A percentile compares a stretch with the other conserved stretches of the same genome.
These are phyloP conservation scores for Cunninghamia lanceolata DNA, from an alignment of 75 land plant genomes.

Conservation along the genomic window DNA sequence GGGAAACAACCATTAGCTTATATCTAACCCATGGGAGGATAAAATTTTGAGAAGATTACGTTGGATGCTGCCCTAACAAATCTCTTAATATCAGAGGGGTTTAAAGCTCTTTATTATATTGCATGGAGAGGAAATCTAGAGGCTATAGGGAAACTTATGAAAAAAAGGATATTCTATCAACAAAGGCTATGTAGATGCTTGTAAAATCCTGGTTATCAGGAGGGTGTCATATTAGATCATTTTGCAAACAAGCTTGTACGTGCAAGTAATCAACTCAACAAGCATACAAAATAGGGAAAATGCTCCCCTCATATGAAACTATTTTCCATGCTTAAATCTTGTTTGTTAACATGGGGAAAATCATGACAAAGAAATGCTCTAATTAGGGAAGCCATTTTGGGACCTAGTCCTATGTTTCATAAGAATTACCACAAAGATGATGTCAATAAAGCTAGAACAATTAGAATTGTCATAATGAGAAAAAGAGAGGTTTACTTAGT, in stretches of 20 bases:
- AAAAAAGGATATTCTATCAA: slow-evolving; percentile 58
- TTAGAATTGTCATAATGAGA: slow-evolving; percentile 51
- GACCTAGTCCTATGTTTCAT: slow-evolving; percentile 45
- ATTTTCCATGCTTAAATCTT: slow-evolving; percentile 43
- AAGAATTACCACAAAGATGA: slow-evolving; percentile 57
- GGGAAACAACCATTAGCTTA: slow-evolving; percentile 56
- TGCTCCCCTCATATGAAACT: slow-evolving; percentile 66
- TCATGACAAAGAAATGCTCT: slow-evolving; percentile 52
- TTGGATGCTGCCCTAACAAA: slow-evolving; percentile 63
- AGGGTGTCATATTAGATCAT: slow-evolving; percentile 56
- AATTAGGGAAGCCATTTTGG: slow-evolving; percentile 54
- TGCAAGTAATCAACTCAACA: slow-evolving; percentile 38
- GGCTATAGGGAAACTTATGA: slow-evolving; percentile 35
- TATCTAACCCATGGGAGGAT: slow-evolving; percentile 27
- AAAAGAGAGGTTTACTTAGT: slow-evolving; percentile 79
- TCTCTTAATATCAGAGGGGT: slow-evolving; percentile 36
- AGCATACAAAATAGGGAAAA: slow-evolving; percentile 76
- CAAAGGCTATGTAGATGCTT: slow-evolving; percentile 55
- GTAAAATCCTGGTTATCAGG: slow-evolving; percentile 43
- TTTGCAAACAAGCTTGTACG: slow-evolving; percentile 60
- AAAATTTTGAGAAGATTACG: slow-evolving; percentile 65
- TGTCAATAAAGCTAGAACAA: slow-evolving; percentile 42
- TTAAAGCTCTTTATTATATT: slow-evolving; percentile 77
- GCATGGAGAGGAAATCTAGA: slow-evolving; percentile 62
- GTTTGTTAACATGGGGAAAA: slow-evolving; percentile 63